Base-by-base conservation (phyloP, 441 rosid genomes). In the Theobroma grandiflorum region DNA sequence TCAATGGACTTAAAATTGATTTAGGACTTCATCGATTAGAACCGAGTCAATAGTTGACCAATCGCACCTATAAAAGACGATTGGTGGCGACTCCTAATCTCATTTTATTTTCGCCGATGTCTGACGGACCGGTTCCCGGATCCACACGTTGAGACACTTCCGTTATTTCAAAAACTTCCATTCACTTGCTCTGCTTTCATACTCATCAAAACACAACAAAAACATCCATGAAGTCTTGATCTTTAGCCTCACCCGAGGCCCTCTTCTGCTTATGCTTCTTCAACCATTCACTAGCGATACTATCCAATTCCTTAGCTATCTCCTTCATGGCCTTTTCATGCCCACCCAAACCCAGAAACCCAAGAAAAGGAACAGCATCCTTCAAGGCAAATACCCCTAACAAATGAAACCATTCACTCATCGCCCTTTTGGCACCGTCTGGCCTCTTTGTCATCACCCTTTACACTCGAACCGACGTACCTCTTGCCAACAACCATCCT, bases 341-440 rank as follows among this genome's bases (percentile, higher is more conserved):
- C 0, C 88, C 88, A 0, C 81, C 88, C 53, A 80, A 11, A 82
- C 87, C 91, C 62, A 85, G 20, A 89, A 89, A 86, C 35, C 90
- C 86, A 38, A 89, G 61, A 80, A 77, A 85, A 0, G 90, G 89
- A 33, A 81, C 63, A 0, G 85, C 86, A 35, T 88, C 90, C 6
- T 84, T 75, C 52, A 70, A 3, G 31, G 78, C 80, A 72, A 86
- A 87, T 33, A 38, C 40, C 35, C 90, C 90, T 45, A 35, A 0
- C 55, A 79, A 81, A 31, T 72, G 85, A 20, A 85, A 78, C 67
- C 82, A 78, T 2, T 61, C 80, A 15, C 73, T 79, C 26, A 87
- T 1, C 45, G 76, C 87, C 57, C 49, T 64, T 64, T 43, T 37
- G 78, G 55, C 84, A 81, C 40, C 79, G 80, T 50, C 72, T 75